Base-by-base conservation (phyloP, 768 basidiomycete species). In the Clavaria fumosa region DNA sequence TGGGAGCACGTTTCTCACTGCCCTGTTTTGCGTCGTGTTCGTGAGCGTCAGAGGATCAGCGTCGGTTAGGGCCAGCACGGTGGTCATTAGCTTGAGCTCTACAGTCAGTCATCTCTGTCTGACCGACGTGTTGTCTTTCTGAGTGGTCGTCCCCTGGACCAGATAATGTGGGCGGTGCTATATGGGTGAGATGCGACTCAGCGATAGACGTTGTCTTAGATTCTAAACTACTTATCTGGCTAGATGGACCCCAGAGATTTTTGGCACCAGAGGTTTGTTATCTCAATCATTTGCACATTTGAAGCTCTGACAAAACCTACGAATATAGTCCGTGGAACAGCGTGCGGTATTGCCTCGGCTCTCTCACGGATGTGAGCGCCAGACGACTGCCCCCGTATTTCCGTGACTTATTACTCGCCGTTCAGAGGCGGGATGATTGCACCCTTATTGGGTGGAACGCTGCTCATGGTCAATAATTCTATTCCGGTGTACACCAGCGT, bases 111-210 rank as follows among this genome's bases (percentile, higher is more conserved):
- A 7, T 19, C 38, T 19, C 23, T 41, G 34, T 22, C 19, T 38
- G 23, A 11, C 7, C 22, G 9, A 26, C 26, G 6, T n/a, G 23
- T 11, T 20, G 18, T 35, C 9, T n/a, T 12, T 7, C 31, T 35
- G 2, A 35, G 4, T 31, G 18, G 6, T 20, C 24, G 31, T 17
- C 10, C 28, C 26, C 38, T 39, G 1, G 22, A 26, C n/a, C 45
- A 80, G 77, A 66, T 78, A 2, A 84, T 85, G 84, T 86, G 79
- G 70, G 81, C 84, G 7, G 77, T 88, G n/a, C 47, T 86, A 36
- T 86, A 86, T 47, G 82, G 83, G 56, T 66, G 42, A 35, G 50
- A 37, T 19, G 15, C 6, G 23, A 9, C 6, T 23, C 23, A 26
- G n/a, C 3, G 22, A 2, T 23, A 4, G 5, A 7, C 14, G 19